Base-by-base conservation (phyloP, 2,329 filamentous ascomycete genomes). In the Neospermospora avenae region DNA sequence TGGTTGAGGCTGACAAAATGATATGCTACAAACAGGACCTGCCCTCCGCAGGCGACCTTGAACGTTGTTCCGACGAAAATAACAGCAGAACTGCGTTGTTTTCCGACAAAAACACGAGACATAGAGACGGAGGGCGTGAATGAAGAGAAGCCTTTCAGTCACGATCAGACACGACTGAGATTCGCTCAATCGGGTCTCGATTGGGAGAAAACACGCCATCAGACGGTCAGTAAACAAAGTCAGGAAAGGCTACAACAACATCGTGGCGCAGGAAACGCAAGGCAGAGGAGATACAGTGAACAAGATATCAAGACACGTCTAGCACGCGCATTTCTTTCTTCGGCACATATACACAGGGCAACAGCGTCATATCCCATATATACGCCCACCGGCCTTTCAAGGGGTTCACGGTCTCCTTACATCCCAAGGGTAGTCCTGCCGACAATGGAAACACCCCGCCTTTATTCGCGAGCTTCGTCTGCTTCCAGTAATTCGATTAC, bases 391-490 rank as follows among this genome's bases (percentile, higher is more conserved):
- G 57, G 60, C 34, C 25, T 28, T n/a, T 53, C 51, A 34, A 37
- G 41, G 28, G 55, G 48, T 42, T 46, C 53, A 5, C 44, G 44
- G 13, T 58, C 58, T 49, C 54, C 63, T 16, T 63, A 51, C 31
- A 55, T 58, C 31, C 61, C 61, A 41, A 61, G 55, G 58, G 54
- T 59, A 39, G 11, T 55, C 16, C 41, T 57, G 14, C 48, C 22
- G 22, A 59, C 59, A 16, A 70, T 70, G 67, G 64, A 69, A 16
- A 35, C 57, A 24, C 62, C 65, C 48, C 61, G 57, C 54, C 31
- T 58, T 28, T 49, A 61, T 34, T 16, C 59, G 10, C 63, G 65
- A 20, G 57, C 63, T 13, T 49, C 28, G 18, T 70, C 68, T 41
- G 35, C 63, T 39, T 41, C 55, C n/a, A 65, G 64, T 25, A 63